A percentile compares a stretch with the other conserved stretches of the same genome.
Evolutionary conservation across 257 asterid genomes (phyloP).

Genomic region (Lycium ferocissimum): DNA sequence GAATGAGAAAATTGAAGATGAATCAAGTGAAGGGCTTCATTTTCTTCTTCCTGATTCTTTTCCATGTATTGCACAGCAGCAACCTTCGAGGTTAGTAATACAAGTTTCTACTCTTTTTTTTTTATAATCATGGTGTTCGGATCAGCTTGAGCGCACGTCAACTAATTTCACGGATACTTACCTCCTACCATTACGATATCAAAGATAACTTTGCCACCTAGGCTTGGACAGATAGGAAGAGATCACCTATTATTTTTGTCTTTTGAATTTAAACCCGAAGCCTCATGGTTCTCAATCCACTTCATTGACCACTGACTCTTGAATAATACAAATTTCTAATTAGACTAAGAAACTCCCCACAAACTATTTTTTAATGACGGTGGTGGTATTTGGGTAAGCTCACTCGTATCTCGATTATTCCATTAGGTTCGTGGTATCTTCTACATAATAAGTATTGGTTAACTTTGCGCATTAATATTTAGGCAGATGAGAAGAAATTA

Average conservation of each 20-base stretch:
- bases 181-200: too few relatives aligned
- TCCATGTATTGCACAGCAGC: background rate
- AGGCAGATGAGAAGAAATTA: background rate
- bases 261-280: too few relatives aligned
- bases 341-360: background rate
- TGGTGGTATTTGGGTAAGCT: background rate
- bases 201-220: too few relatives aligned
- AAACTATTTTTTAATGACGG: background rate
- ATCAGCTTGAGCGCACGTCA: too few relatives aligned
- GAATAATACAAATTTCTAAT: background rate
- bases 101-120: too few relatives aligned
- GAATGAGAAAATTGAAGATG: conserved; percentile 33
- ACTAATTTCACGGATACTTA: too few relatives aligned
- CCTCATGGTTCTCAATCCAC: too few relatives aligned
- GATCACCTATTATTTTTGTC: too few relatives aligned
- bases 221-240: too few relatives aligned
- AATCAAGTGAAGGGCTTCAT: conserved; percentile 32
- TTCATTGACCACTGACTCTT: too few relatives aligned
- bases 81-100: background rate
- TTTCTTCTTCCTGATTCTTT: conserved; percentile 13
- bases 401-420: background rate
- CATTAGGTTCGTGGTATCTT: background rate
- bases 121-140: too few relatives aligned
- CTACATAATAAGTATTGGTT: background rate
- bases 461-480: background rate